These are phyloP conservation scores for Hysterium pulicare DNA, from an alignment of 2,329 filamentous ascomycete species.

Conservation along the genomic window DNA sequence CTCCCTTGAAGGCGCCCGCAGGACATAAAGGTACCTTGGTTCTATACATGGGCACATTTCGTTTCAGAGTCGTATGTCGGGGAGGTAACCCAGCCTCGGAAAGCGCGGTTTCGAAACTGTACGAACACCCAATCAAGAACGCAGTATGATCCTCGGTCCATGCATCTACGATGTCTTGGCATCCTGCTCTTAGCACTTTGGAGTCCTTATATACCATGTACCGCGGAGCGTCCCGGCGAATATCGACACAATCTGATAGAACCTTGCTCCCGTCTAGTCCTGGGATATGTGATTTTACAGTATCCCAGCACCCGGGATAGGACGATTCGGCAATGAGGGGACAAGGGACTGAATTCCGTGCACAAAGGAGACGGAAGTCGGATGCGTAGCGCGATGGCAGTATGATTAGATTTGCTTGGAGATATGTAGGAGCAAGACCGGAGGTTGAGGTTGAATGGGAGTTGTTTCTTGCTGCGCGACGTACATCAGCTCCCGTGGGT, in stretches of 20 bases:
- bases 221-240: slow-evolving; percentile 56
- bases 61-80: slow-evolving; percentile 46
- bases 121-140: slow-evolving; percentile 63
- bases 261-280: slow-evolving; percentile 29
- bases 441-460: slow-evolving; percentile 47
- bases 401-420: slow-evolving; percentile 63
- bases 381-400: slow-evolving; percentile 55
- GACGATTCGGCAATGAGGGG: slow-evolving; percentile 56
- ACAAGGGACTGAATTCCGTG: slow-evolving; percentile 61
- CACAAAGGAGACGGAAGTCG: slow-evolving; percentile 58
- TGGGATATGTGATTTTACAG: slow-evolving; percentile 38
- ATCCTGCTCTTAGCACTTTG: slow-evolving; percentile 37
- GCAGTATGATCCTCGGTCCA: slow-evolving; percentile 60
- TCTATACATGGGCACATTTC: slow-evolving; percentile 61
- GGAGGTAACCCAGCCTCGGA: slow-evolving; percentile 49
- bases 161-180: slow-evolving; percentile 45
- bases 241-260: slow-evolving; percentile 48
- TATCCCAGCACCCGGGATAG: slow-evolving; percentile 40
- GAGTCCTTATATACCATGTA: slow-evolving; percentile 59
- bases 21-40: slow-evolving; percentile 56
- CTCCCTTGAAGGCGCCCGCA: slow-evolving; percentile 55
- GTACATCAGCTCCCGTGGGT: slow-evolving; percentile 38
- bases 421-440: slow-evolving; percentile 53
- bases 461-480: slow-evolving; percentile 44
- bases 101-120: slow-evolving; percentile 61